Evolutionary conservation across 805 yeast species (phyloP).

Genomic region (Yarrowia alimentaria): DNA sequence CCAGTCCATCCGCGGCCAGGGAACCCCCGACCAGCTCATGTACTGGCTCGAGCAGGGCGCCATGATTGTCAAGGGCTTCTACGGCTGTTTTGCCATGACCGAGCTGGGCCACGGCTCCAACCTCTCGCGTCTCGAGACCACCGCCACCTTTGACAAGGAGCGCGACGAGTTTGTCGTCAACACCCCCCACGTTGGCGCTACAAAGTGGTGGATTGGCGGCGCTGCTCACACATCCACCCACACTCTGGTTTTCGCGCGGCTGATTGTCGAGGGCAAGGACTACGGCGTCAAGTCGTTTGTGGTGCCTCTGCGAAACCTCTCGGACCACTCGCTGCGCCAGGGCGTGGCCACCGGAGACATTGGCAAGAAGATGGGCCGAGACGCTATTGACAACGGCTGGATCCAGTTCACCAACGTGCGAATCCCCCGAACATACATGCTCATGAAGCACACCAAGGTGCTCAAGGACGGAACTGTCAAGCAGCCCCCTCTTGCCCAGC

Average conservation of each 20-base stretch:
- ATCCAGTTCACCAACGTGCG: constrained; percentile 82
- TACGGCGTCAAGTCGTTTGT: constrained; percentile 91
- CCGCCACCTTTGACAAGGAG: constrained; percentile 69
- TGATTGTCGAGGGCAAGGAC: constrained; percentile 77
- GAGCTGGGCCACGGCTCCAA: constrained; percentile 92
- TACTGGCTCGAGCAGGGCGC: constrained; percentile 75
- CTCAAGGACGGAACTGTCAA: constrained; percentile 66
- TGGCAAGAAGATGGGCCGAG: constrained; percentile 94
- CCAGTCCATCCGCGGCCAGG: constrained; percentile 79
- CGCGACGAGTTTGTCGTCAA: constrained; percentile 69
- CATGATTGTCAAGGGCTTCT: constrained; percentile 41
- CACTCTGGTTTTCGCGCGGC: constrained; percentile 75
- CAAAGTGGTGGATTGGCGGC: constrained; percentile 99
- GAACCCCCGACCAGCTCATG: constrained; percentile 75
- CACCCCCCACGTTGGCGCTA: constrained; percentile 89
- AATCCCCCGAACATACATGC: constrained; percentile 80
- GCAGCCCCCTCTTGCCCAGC: constrained; percentile 81
- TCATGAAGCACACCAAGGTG: constrained; percentile 74
- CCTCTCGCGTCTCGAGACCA: constrained; percentile 88
- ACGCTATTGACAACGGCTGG: constrained; percentile 97
- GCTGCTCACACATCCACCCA: constrained; percentile 95
- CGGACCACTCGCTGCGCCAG: constrained; percentile 63
- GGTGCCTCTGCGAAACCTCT: constrained; percentile 78
- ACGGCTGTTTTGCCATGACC: constrained; percentile 92
- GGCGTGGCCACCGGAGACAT: constrained; percentile 88